These are phyloP conservation scores for Monilinia fructigena DNA, from an alignment of 2,329 filamentous ascomycete species.

Conservation along the genomic window DNA sequence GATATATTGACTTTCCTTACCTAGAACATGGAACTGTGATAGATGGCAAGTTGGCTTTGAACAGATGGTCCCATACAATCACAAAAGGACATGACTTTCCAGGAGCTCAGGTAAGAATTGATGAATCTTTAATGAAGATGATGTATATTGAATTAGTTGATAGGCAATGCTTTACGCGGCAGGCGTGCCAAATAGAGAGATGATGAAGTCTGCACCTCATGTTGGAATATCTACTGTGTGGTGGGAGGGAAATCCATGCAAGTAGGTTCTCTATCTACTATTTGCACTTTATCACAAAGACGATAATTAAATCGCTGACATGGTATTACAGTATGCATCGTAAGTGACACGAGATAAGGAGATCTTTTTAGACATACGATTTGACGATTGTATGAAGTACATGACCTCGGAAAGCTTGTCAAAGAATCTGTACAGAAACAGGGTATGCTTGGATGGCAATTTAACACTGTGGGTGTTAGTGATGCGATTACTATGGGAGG, in stretches of 20 bases:
- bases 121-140: neutral
- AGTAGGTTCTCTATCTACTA: slow-evolving; percentile 54
- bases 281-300: slow-evolving; percentile 14
- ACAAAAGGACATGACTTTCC: slow-evolving; percentile 60
- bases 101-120: slow-evolving; percentile 70
- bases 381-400: slow-evolving; percentile 51
- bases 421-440: slow-evolving; percentile 78
- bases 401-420: slow-evolving; percentile 83
- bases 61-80: slow-evolving; percentile 80
- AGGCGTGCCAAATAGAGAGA: slow-evolving; percentile 76
- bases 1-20: slow-evolving; percentile 38
- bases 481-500: slow-evolving; percentile 84
- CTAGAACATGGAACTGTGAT: slow-evolving; percentile 35
- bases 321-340: slow-evolving; percentile 48
- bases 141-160: neutral
- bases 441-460: slow-evolving; percentile 73
- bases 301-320: slow-evolving; percentile 24
- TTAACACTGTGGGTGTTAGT: slow-evolving; percentile 56
- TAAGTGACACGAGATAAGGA: slow-evolving; percentile 29
- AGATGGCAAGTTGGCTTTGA: slow-evolving; percentile 66
- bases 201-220: slow-evolving; percentile 88
- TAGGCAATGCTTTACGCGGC: slow-evolving; percentile 95
- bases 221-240: slow-evolving; percentile 89
- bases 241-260: slow-evolving; percentile 98
- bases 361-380: neutral